These are phyloP conservation scores for Calvatia gigantea DNA, from an alignment of 768 basidiomycete genomes.

Conservation along the genomic window DNA sequence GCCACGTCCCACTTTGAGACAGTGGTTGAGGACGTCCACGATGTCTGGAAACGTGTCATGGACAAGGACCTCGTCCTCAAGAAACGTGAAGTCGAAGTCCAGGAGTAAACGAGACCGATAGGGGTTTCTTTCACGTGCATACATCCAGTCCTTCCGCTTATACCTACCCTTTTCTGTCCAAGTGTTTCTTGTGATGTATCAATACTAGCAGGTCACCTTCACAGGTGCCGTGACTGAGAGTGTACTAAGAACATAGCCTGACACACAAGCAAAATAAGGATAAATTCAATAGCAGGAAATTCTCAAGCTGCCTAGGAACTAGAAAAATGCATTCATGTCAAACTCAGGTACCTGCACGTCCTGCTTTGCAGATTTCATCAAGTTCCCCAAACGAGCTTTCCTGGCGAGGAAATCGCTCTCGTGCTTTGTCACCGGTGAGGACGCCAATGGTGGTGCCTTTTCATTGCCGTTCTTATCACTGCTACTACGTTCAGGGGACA, in stretches of 20 bases:
- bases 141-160: not conserved
- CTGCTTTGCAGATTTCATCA: slow-evolving; percentile 91
- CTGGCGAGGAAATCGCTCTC: slow-evolving; percentile 59
- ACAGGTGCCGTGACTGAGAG: not conserved
- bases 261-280: slow-evolving; percentile 9
- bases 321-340: slow-evolving; percentile 78
- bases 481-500: slow-evolving; percentile 38
- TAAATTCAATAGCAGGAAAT: slow-evolving; percentile 6
- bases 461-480: slow-evolving; percentile 12
- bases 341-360: slow-evolving; percentile 86
- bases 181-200: slow-evolving; percentile 4
- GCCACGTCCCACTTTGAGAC: slow-evolving; percentile 99
- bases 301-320: slow-evolving; percentile 19
- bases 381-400: slow-evolving; percentile 72
- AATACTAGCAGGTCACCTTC: slow-evolving; percentile 1
- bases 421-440: slow-evolving; percentile 38
- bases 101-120: slow-evolving; percentile 39
- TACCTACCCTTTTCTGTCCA: not conserved
- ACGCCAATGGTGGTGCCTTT: slow-evolving; percentile 11
- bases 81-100: slow-evolving; percentile 76
- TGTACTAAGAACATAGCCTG: not conserved
- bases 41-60: slow-evolving; percentile 89
- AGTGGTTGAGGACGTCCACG: slow-evolving; percentile 94
- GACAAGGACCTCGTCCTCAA: slow-evolving; percentile 80
- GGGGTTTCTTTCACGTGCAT: not conserved